phyloP scores from a whole-genome alignment of 257 asterid genomes.

The Primulina eburnea region DNA sequence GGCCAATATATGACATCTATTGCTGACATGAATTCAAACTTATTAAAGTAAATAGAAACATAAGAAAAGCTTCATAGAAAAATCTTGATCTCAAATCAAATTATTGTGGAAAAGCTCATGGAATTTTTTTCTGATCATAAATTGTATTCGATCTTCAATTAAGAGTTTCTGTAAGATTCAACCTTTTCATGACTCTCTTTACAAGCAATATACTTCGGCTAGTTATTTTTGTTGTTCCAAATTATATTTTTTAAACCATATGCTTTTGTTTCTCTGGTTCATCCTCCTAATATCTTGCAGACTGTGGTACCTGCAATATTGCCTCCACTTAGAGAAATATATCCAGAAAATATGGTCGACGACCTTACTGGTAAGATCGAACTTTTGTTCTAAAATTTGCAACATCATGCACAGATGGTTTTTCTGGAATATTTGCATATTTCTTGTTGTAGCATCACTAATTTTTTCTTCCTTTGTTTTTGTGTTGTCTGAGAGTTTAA shows the following conservation, averaged over 20 bases:
- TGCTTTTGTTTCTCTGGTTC: constrained; percentile 18
- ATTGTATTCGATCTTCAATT: constrained; percentile 1
- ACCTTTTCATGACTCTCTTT: not conserved
- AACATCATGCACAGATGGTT: constrained; percentile 1
- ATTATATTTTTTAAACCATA: not conserved
- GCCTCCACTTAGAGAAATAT: constrained; percentile 86
- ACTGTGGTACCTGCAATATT: constrained; percentile 74
- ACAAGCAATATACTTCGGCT: not conserved
- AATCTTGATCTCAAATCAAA: constrained; percentile 12
- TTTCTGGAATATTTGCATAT: not conserved
- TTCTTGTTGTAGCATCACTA: too few species aligned
- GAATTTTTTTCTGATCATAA: not conserved
- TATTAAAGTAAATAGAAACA: not conserved
- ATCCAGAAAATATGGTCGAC: constrained; percentile 79
- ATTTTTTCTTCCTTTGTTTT: too few species aligned
- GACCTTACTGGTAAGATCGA: constrained; percentile 63
- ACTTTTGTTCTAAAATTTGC: constrained; percentile 2
- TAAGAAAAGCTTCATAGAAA: not conserved
- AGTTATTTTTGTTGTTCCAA: not conserved
- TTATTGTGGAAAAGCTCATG: constrained; percentile 12
- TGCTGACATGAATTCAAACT: not conserved
- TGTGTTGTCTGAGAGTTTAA: not conserved
- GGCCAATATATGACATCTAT: constrained; percentile 15
- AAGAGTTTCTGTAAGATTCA: not conserved
- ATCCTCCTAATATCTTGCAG: constrained; percentile 51